phyloP scores from a whole-genome alignment of 2,329 filamentous ascomycete species.

The Aspergillus viridinutans region DNA sequence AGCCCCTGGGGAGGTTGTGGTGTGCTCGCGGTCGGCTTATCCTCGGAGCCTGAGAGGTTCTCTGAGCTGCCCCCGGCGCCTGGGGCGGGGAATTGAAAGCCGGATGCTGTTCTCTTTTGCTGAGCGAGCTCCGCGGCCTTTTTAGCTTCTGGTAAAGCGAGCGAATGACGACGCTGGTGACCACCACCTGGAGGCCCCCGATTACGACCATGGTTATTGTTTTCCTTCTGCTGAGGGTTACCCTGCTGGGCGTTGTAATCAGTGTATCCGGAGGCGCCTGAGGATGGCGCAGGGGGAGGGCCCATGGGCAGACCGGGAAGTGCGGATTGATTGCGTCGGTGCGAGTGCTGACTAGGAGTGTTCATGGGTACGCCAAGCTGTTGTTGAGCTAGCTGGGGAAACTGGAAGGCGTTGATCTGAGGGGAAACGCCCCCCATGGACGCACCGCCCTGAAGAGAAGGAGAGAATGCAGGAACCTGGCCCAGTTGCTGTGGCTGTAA shows the following conservation, averaged over 20 bases:
- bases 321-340: constrained; percentile 97
- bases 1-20: constrained; percentile 57
- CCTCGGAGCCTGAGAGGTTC: constrained; percentile 53
- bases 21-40: constrained; percentile 34
- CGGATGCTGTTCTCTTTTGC: constrained; percentile 90
- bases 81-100: constrained; percentile 88
- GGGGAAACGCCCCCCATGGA: constrained; percentile 70
- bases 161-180: constrained; percentile 89
- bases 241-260: constrained; percentile 68
- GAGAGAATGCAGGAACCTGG: constrained; percentile 67
- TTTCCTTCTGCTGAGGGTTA: constrained; percentile 65
- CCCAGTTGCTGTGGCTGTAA: constrained; percentile 80
- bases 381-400: constrained; percentile 72
- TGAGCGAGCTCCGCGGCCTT: constrained; percentile 96
- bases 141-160: constrained; percentile 92
- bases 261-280: constrained; percentile 78
- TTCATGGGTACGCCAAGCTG: constrained; percentile 68
- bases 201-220: constrained; percentile 64
- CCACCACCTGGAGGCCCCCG: constrained; percentile 68
- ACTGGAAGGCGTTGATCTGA: constrained; percentile 78
- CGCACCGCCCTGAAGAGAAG: constrained; percentile 63
- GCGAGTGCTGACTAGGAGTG: constrained; percentile 73
- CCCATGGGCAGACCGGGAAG: constrained; percentile 89
- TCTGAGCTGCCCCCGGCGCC: constrained; percentile 54
- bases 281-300: constrained; percentile 86